These are phyloP conservation scores for Globisporangium ultimum DNA, from an alignment of 352 stramenopile species.

Conservation along the genomic window DNA sequence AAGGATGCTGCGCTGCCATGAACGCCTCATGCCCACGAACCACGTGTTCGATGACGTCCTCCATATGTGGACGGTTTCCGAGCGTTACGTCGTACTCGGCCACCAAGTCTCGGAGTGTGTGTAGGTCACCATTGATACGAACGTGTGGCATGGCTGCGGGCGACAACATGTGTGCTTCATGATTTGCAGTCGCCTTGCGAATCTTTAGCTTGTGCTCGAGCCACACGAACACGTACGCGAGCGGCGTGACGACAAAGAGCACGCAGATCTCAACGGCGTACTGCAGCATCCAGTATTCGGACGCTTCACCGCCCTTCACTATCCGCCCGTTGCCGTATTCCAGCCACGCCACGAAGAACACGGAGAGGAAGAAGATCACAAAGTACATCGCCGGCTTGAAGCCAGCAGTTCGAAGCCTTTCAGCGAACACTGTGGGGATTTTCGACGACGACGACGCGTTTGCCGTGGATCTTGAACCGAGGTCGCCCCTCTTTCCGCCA, in stretches of 20 bases:
- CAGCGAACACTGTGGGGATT: constrained; percentile 15
- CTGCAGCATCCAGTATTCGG: constrained; percentile 33
- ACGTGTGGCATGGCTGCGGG: neutral
- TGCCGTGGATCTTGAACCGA: neutral
- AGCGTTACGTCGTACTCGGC: constrained; percentile 21
- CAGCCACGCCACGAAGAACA: constrained; percentile 18
- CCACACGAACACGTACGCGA: constrained; percentile 9
- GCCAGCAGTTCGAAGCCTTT: constrained; percentile 16
- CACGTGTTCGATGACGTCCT: constrained; percentile 25
- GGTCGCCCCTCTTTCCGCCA: neutral
- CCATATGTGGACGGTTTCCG: constrained; percentile 31
- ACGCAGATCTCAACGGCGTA: constrained; percentile 24
- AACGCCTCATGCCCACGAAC: constrained; percentile 11
- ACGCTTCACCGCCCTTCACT: constrained; percentile 17
- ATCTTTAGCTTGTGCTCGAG: constrained; percentile 3
- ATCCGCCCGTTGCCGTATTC: constrained; percentile 25
- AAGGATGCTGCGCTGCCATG: neutral
- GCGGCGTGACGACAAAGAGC: constrained; percentile 13
- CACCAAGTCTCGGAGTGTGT: constrained; percentile 27
- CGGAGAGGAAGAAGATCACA: constrained; percentile 13
- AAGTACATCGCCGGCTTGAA: constrained; percentile 12
- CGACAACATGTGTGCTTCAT: too few relatives aligned
- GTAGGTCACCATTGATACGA: constrained; percentile 9
- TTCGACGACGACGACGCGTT: neutral
- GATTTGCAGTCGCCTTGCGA: too few relatives aligned